Evolutionary conservation across 768 basidiomycete genomes (phyloP), one percentile per base, ranked within the genome.

Genomic region (Serendipita indica): DNA sequence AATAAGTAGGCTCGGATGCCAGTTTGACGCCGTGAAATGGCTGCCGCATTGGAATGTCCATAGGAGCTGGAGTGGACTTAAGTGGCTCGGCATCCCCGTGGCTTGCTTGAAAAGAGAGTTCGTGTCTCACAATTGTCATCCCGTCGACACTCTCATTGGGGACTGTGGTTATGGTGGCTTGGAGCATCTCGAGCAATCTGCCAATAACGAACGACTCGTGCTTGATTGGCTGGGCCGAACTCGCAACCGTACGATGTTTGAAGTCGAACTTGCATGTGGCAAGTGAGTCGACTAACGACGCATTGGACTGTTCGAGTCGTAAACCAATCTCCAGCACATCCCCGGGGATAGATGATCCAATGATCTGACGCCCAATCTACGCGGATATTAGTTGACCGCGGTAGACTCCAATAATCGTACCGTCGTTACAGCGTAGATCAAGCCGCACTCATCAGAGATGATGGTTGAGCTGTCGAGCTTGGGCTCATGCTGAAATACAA

Each of bases 301-400:
- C 30, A 27, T 16, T 27, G 20, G 7, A 7, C 49, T n/a, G 41
- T 59, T 68, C 72, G 45, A 88, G 72, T 61, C 79, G 76, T 20
- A 97, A 77, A 5, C 93, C 90, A 58, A 96, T 70, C 66, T 94
- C 91, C 45, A 97, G 78, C 33, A 85, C 81, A 67, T 96, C 93
- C 13, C 88, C 88, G 33, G 67, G 72, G 46, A 73, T 72, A n/a
- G 87, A 75, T 32, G 81, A 79, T 41, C 73, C 72, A 37, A 97
- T 71, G 39, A 94, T 74, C 75, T 93, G 93, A 30, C 90, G 86
- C 57, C 90, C 71, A 62, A 92, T 77, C 92, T 54, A 27, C n/a
- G 6, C 20, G 33, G 27, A 57, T 2, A 59, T n/a, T 27, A 39
- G 33, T 16, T 12, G 6, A 34, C 7, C 18, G 28, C 45, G 7